phyloP scores from a whole-genome alignment of 208 protist genomes.

The Leishmania lainsoni region DNA sequence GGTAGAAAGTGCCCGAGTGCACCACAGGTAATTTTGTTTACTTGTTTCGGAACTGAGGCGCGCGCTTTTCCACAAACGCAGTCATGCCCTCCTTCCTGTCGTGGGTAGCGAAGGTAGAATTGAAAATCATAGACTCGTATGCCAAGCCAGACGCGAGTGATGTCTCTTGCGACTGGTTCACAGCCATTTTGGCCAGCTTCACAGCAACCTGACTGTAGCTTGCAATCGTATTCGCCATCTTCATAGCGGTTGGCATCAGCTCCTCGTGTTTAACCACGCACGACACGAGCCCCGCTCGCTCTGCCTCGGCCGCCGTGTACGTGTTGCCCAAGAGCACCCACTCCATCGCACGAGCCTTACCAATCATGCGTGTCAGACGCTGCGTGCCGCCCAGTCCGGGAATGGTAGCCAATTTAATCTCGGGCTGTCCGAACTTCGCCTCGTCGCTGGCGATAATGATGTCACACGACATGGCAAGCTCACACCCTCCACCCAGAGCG shows the following conservation, averaged over 20 bases:
- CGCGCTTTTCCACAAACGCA: slow-evolving; percentile 93
- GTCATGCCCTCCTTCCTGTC: slow-evolving; percentile 93
- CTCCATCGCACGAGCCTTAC: slow-evolving; percentile 93
- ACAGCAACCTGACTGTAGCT: slow-evolving; percentile 84
- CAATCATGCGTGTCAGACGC: slow-evolving; percentile 89
- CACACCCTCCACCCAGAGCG: slow-evolving; percentile 92
- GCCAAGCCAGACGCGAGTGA: slow-evolving; percentile 74
- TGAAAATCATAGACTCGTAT: slow-evolving; percentile 88
- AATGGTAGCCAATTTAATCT: slow-evolving; percentile 94
- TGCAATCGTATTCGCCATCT: slow-evolving; percentile 77
- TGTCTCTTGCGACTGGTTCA: slow-evolving; percentile 87
- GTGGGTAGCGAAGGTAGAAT: slow-evolving; percentile 89
- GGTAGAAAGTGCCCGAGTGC: background rate
- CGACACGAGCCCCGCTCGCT: slow-evolving; percentile 85
- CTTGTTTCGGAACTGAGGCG: slow-evolving; percentile 81
- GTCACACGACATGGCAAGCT: slow-evolving; percentile 94
- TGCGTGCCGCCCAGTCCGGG: slow-evolving; percentile 94
- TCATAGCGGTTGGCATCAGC: slow-evolving; percentile 55
- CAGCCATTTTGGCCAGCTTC: slow-evolving; percentile 83
- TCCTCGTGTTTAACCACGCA: slow-evolving; percentile 82
- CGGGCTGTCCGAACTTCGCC: slow-evolving; percentile 91
- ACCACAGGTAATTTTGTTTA: slow-evolving; percentile 22
- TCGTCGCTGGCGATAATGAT: slow-evolving; percentile 84
- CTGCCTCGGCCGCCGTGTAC: slow-evolving; percentile 78
- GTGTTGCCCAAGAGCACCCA: slow-evolving; percentile 90